These are phyloP conservation scores for Suillus subluteus DNA, from an alignment of 768 basidiomycete genomes.

Conservation along the genomic window DNA sequence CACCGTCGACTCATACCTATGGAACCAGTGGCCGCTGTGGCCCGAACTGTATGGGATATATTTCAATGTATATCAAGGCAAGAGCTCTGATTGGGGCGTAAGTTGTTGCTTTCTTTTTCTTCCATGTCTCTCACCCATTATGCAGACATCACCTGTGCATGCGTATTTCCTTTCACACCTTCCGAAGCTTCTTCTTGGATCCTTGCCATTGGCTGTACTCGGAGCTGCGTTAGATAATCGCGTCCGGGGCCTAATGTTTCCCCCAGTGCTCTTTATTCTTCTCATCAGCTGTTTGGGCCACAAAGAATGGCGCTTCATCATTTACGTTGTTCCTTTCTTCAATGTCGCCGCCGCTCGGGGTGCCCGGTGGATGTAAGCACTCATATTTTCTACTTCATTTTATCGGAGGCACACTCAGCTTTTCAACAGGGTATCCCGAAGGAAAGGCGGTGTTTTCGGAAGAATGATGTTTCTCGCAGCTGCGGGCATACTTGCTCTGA, in stretches of 20 bases:
- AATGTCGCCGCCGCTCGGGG: conserved; percentile 81
- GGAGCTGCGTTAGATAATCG: conserved; percentile 52
- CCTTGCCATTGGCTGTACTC: conserved; percentile 62
- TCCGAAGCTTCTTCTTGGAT: conserved; percentile 75
- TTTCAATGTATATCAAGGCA: conserved; percentile 88
- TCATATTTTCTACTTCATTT: conserved; percentile 4
- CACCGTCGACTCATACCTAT: conserved; percentile 83
- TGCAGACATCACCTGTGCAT: conserved; percentile 68
- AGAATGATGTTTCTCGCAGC: conserved; percentile 50
- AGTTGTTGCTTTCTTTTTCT: conserved; percentile 31
- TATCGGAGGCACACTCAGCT: neutral
- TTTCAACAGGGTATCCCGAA: conserved; percentile 44
- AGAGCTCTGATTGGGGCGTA: conserved; percentile 92
- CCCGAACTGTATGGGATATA: conserved; percentile 80
- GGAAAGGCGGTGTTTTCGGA: conserved; percentile 52
- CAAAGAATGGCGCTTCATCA: conserved; percentile 98
- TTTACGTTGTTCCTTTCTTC: conserved; percentile 82
- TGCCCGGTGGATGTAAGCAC: conserved; percentile 62
- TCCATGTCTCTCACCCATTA: conserved; percentile 8
- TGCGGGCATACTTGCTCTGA: conserved; percentile 52
- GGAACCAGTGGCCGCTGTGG: conserved; percentile 76
- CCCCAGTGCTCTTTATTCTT: conserved; percentile 55
- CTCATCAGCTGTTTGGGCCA: conserved; percentile 81
- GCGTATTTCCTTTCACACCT: conserved; percentile 69
- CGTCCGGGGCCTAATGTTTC: conserved; percentile 52